These are phyloP conservation scores for Eucalyptus sideroxylon DNA, from an alignment of 345 rosid species.

Conservation along the genomic window DNA sequence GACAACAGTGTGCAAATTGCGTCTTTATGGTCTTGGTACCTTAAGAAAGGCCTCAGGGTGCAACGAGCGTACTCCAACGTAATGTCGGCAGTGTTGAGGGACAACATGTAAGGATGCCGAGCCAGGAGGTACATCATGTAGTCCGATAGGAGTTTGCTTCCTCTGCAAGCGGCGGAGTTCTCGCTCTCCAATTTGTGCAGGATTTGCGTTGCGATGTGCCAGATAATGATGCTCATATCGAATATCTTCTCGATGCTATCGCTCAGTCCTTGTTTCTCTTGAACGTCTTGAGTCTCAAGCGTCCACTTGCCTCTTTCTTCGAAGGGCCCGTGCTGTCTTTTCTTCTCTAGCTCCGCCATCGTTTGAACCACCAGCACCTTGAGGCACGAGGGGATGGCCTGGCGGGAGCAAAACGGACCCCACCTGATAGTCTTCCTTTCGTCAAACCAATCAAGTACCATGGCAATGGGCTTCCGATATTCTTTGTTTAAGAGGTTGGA, in stretches of 20 bases:
- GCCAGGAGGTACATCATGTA: conserved; percentile 1
- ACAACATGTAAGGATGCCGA: not conserved
- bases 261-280: not conserved
- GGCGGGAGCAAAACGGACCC: not conserved
- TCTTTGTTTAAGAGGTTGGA: fast-evolving
- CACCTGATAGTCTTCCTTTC: not conserved
- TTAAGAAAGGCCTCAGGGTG: not conserved
- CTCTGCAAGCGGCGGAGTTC: not conserved
- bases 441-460: not conserved
- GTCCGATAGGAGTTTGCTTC: not conserved
- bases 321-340: not conserved
- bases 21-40: not conserved
- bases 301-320: not conserved
- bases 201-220: not conserved
- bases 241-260: not conserved
- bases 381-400: not conserved
- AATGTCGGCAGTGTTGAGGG: not conserved
- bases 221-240: not conserved
- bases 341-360: not conserved
- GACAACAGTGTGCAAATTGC: not conserved
- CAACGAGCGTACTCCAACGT: not conserved
- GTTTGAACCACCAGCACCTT: not conserved
- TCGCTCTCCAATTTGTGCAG: not conserved
- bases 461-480: not conserved
- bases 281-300: not conserved